A percentile compares a stretch with the other conserved stretches of the same genome.
These are phyloP conservation scores for Mucor irregularis DNA, from an alignment of 371 early-diverging fungal genomes.

Conservation along the genomic window DNA sequence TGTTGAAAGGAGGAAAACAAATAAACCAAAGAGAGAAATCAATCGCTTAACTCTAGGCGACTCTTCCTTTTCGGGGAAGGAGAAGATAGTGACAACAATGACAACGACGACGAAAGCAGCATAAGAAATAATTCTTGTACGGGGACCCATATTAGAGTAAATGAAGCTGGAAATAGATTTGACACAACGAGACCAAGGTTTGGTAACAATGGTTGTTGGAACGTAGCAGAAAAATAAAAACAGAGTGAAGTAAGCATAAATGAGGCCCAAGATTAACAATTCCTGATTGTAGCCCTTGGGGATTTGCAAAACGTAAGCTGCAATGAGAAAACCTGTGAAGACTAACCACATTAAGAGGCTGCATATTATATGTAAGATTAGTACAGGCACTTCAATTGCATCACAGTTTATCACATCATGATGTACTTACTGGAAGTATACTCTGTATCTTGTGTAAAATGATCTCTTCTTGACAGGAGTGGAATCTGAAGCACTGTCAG, in stretches of 20 bases:
- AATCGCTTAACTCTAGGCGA: slow-evolving; percentile 65
- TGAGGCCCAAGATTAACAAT: slow-evolving; percentile 26
- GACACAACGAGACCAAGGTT: slow-evolving; percentile 11
- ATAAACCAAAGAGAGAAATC: slow-evolving; percentile 71
- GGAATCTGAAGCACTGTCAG: neutral
- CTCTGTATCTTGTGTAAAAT: slow-evolving; percentile 6
- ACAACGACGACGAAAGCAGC: slow-evolving; percentile 27
- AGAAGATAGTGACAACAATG: slow-evolving; percentile 56
- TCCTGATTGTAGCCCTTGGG: slow-evolving; percentile 35
- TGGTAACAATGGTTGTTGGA: slow-evolving; percentile 21
- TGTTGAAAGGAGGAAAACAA: slow-evolving; percentile 54
- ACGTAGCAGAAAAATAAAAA: slow-evolving; percentile 21
- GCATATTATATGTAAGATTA: neutral
- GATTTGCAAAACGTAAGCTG: slow-evolving; percentile 26
- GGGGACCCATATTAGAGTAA: neutral
- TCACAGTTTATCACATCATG: neutral
- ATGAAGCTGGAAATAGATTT: neutral
- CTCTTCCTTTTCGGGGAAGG: slow-evolving; percentile 43
- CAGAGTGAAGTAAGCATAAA: slow-evolving; percentile 28
- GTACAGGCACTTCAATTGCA: neutral
- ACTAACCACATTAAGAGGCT: slow-evolving; percentile 15
- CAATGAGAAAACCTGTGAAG: slow-evolving; percentile 28
- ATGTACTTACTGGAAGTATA: slow-evolving; percentile 5
- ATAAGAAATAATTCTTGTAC: neutral
- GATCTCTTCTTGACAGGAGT: no score